Conservation (phyloP, 192 early-diverging fungal genomes). For the Backusella tuberculispora region DNA sequence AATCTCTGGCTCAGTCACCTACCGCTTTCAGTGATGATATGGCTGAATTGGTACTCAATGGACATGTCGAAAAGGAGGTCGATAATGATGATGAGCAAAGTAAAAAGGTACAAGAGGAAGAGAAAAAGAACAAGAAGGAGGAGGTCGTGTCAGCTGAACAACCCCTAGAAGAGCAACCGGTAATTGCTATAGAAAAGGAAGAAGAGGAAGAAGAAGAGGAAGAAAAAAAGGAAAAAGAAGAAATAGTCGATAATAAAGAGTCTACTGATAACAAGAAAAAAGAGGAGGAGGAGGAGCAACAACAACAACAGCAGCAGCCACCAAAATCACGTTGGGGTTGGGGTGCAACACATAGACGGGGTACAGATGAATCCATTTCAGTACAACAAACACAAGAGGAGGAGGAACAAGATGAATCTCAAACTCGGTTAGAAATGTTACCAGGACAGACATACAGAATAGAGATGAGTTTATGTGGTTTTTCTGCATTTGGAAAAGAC, state of each 20-base stretch:
- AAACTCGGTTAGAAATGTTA: slow-evolving; percentile 33
- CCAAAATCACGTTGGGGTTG: slow-evolving; percentile 6
- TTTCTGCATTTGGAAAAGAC: slow-evolving; percentile 50
- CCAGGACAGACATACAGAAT: slow-evolving; percentile 48
- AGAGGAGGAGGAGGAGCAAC: not conserved
- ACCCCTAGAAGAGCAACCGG: not conserved
- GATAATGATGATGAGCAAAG: not conserved
- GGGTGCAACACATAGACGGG: slow-evolving; percentile 6
- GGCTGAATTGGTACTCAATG: not conserved
- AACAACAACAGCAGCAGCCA: not conserved
- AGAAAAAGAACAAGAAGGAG: not conserved
- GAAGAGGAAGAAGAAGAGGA: not conserved
- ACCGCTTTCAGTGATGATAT: not conserved
- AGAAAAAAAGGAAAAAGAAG: not conserved
- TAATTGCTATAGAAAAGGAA: not conserved
- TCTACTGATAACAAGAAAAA: not conserved
- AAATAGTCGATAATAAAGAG: not conserved
- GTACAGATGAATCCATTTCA: not conserved
- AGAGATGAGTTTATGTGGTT: slow-evolving; percentile 63
- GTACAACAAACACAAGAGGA: not conserved
- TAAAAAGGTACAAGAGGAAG: not conserved
- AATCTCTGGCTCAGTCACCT: not conserved
- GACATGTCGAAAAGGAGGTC: not conserved
- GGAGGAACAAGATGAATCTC: not conserved
- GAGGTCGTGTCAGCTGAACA: not conserved